These are phyloP conservation scores for Aspergillus sp. DNA, from an alignment of 2,329 filamentous ascomycete genomes.

Conservation along the genomic window DNA sequence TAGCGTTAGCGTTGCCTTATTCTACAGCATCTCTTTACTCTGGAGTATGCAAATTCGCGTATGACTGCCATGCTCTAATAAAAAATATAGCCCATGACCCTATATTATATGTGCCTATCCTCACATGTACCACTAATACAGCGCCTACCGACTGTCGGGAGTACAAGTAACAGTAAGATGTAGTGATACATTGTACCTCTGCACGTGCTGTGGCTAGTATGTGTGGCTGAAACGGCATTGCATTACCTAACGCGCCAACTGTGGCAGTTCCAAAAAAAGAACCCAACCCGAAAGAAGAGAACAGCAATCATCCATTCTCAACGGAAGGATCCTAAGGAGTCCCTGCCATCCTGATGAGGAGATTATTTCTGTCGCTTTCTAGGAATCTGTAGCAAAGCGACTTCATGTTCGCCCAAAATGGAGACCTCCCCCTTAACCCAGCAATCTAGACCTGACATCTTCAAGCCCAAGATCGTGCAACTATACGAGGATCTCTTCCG, in stretches of 20 bases:
- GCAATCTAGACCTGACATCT: conserved; percentile 80
- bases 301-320: neutral
- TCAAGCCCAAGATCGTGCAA: conserved; percentile 88
- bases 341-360: neutral
- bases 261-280: conserved; percentile 1
- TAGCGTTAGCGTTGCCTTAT: too few species aligned
- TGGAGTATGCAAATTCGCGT: too few species aligned
- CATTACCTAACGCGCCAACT: neutral
- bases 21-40: too few species aligned
- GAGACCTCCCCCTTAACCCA: conserved; percentile 89
- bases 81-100: too few species aligned
- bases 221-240: too few species aligned
- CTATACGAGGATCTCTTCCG: conserved; percentile 79
- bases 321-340: neutral
- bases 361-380: neutral
- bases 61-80: too few species aligned
- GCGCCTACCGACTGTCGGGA: too few species aligned
- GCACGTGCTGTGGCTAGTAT: too few species aligned
- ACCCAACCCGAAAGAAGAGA: neutral
- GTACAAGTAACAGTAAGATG: too few species aligned
- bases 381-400: neutral
- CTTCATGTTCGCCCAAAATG: conserved; percentile 45
- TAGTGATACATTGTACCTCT: too few species aligned
- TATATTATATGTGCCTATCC: too few species aligned
- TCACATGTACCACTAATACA: too few species aligned